phyloP scores from a whole-genome alignment of 805 yeast species.

The Kazachstania martiniae region DNA sequence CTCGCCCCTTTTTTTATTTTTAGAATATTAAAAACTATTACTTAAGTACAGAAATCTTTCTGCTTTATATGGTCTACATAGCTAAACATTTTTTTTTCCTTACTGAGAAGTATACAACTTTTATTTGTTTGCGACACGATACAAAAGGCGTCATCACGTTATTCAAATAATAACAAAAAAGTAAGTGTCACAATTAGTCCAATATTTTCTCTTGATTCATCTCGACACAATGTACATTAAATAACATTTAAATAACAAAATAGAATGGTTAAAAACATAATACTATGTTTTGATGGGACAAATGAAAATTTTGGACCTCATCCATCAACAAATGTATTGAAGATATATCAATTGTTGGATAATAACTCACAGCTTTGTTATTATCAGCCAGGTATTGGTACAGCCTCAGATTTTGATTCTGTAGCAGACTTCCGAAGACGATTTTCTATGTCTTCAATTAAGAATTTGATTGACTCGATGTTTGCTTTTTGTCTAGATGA shows the following conservation, averaged over 20 bases:
- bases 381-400: slow-evolving; percentile 62
- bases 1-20: slow-evolving; percentile 26
- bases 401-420: slow-evolving; percentile 34
- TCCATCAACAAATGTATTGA: slow-evolving; percentile 45
- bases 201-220: too few relatives aligned
- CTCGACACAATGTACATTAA: too few relatives aligned
- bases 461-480: slow-evolving; percentile 32
- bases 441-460: slow-evolving; percentile 10
- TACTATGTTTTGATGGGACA: slow-evolving; percentile 57
- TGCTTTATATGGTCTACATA: too few relatives aligned
- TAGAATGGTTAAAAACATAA: slow-evolving; percentile 30
- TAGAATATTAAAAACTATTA: too few relatives aligned
- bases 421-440: slow-evolving; percentile 13
- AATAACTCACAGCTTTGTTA: slow-evolving; percentile 44
- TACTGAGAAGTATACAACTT: too few relatives aligned
- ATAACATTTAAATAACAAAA: not conserved
- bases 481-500: slow-evolving; percentile 44
- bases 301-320: slow-evolving; percentile 45
- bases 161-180: too few relatives aligned
- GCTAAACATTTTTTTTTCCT: too few relatives aligned
- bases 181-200: too few relatives aligned
- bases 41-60: too few relatives aligned
- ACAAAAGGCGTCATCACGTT: too few relatives aligned
- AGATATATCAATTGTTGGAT: slow-evolving; percentile 41
- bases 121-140: too few relatives aligned